Percentiles rank a stretch among this genome's conserved stretches.
phyloP scores from a whole-genome alignment of 2,329 filamentous ascomycete species.

The Sclerotinia borealis region DNA sequence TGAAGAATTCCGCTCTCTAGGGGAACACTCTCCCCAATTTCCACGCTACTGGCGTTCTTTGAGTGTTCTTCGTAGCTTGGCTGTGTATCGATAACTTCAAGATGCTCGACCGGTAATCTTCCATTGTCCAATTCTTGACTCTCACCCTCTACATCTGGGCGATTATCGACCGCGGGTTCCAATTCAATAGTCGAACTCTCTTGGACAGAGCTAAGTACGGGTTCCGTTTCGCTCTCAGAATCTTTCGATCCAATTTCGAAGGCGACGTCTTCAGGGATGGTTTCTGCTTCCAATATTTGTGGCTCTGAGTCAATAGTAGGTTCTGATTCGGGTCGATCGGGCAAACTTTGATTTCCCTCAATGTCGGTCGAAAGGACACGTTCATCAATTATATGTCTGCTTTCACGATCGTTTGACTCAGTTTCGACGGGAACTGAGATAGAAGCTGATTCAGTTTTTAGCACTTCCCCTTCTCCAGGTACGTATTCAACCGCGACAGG shows the following conservation, averaged over 20 bases:
- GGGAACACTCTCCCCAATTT: no score
- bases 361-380: background rate
- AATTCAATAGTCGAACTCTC: fast-evolving
- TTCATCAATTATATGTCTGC: background rate
- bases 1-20: background rate
- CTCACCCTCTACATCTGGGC: background rate
- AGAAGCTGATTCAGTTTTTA: background rate
- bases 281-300: fast-evolving
- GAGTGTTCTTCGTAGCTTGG: no score
- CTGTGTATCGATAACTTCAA: background rate
- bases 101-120: background rate
- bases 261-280: fast-evolving
- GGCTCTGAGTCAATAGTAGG: fast-evolving
- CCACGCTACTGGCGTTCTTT: fast-evolving
- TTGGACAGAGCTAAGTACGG: background rate
- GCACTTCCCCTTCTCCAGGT: background rate
- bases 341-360: background rate
- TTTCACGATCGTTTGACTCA: fast-evolving
- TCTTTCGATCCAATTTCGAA: no score
- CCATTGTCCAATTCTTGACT: background rate
- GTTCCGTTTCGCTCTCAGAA: fast-evolving
- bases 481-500: background rate
- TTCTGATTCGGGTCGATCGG: background rate
- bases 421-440: fast-evolving
- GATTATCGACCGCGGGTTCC: fast-evolving